A percentile compares a stretch with the other conserved stretches of the same genome.
phyloP scores from a whole-genome alignment of 148 eudicot species.

The Spergularia marina region DNA sequence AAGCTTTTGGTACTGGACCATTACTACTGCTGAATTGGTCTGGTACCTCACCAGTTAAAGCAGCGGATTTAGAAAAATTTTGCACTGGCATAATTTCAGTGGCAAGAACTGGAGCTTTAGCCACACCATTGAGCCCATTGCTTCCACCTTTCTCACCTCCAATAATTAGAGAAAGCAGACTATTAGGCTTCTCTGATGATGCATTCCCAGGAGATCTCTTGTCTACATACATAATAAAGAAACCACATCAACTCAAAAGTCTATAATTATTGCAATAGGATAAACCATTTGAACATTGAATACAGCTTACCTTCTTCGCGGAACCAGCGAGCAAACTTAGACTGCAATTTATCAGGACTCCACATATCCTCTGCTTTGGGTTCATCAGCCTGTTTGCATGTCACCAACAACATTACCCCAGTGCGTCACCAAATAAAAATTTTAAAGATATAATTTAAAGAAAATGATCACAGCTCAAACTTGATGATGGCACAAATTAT shows the following conservation, averaged over 20 bases:
- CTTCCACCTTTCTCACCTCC: constrained; percentile 61
- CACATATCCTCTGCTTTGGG: constrained; percentile 43
- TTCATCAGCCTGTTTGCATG: constrained; percentile 35
- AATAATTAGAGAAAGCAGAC: constrained; percentile 71
- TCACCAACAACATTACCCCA: background rate
- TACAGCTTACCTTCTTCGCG: constrained; percentile 63
- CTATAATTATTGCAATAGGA: background rate
- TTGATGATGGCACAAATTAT: background rate
- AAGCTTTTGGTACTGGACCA: constrained; percentile 44
- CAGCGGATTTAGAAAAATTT: constrained; percentile 25
- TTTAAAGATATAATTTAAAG: background rate
- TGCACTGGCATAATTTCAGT: constrained; percentile 26
- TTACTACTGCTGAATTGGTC: constrained; percentile 30
- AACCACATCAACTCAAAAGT: background rate
- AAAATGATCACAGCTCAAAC: background rate
- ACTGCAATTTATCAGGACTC: constrained; percentile 44
- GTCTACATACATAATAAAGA: constrained; percentile 34
- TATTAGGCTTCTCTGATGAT: constrained; percentile 42
- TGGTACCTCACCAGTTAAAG: constrained; percentile 37
- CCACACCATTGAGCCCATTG: constrained; percentile 27
- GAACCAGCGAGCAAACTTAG: constrained; percentile 91
- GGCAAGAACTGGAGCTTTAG: constrained; percentile 22
- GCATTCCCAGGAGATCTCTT: constrained; percentile 39
- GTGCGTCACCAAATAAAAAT: too few relatives aligned
- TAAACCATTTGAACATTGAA: background rate